Evolutionary conservation across 2,329 filamentous ascomycete genomes (phyloP).

Genomic region (Stemphylium beticola): DNA sequence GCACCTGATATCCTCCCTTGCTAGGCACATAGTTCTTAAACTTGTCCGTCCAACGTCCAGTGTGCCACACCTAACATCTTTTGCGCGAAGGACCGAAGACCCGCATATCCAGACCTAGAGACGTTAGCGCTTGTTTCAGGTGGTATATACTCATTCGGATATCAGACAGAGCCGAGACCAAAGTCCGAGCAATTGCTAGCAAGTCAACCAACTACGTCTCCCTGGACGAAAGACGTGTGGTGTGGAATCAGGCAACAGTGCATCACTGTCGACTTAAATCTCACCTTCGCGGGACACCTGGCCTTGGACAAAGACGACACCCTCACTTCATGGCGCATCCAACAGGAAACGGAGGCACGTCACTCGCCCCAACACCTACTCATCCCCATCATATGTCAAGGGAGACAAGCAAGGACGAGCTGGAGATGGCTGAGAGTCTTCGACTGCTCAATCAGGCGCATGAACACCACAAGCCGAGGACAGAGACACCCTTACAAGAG

Average conservation of each 20-base stretch:
- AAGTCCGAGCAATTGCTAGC: neutral
- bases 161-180: slow-evolving; percentile 21
- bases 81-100: slow-evolving; percentile 24
- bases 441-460: slow-evolving; percentile 54
- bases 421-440: slow-evolving; percentile 58
- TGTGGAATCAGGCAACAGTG: slow-evolving; percentile 28
- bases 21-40: slow-evolving; percentile 25
- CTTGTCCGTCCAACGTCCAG: slow-evolving; percentile 18
- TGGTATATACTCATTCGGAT: slow-evolving; percentile 14
- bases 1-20: slow-evolving; percentile 24
- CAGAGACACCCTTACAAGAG: slow-evolving; percentile 22
- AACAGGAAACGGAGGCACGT: slow-evolving; percentile 44
- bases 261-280: slow-evolving; percentile 16
- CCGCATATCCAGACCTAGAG: slow-evolving; percentile 29
- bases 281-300: slow-evolving; percentile 8
- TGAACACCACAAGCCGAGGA: slow-evolving; percentile 32
- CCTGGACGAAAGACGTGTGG: slow-evolving; percentile 2
- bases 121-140: slow-evolving; percentile 33
- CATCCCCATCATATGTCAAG: slow-evolving; percentile 49
- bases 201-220: neutral
- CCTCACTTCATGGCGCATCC: slow-evolving; percentile 34
- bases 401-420: slow-evolving; percentile 56
- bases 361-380: slow-evolving; percentile 46
- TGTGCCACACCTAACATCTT: slow-evolving; percentile 22
- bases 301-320: slow-evolving; percentile 13